Evolutionary conservation across 83 land plant genomes (phyloP).

Genomic region (Larix sibirica): DNA sequence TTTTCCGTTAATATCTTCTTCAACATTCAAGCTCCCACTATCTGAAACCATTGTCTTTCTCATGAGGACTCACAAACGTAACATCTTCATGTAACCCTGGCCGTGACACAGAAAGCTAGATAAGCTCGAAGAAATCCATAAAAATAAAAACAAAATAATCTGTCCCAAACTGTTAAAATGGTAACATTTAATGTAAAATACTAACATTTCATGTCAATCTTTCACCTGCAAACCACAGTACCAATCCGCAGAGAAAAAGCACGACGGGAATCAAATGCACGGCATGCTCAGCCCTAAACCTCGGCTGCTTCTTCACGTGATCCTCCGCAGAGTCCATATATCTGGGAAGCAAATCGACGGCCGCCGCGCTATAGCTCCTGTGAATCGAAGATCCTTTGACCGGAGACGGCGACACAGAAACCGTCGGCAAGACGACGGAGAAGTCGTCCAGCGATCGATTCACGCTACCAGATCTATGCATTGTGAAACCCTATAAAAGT

Average conservation of each 20-base stretch:
- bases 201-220: too few relatives aligned
- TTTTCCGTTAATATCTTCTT: too few relatives aligned
- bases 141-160: too few relatives aligned
- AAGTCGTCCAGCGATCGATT: constrained; percentile 1
- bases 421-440: background rate
- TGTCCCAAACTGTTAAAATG: too few relatives aligned
- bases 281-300: constrained; percentile 9
- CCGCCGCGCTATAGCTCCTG: background rate
- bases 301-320: background rate
- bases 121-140: too few relatives aligned
- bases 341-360: background rate
- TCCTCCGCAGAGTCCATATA: background rate
- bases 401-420: constrained; percentile 4
- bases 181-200: too few relatives aligned
- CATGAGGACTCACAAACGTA: too few relatives aligned
- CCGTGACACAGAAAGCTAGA: too few relatives aligned
- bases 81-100: too few relatives aligned
- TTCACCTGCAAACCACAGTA: constrained; percentile 11
- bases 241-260: constrained; percentile 13
- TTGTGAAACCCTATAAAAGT: background rate
- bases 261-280: constrained; percentile 15
- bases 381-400: background rate
- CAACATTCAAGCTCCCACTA: too few relatives aligned
- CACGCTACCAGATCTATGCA: constrained; percentile 13
- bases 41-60: too few relatives aligned